A percentile compares a stretch with the other conserved stretches of the same genome.
Conservation (phyloP, 1,139 yeast genomes). For the Wickerhamomyces sp. region DNA sequence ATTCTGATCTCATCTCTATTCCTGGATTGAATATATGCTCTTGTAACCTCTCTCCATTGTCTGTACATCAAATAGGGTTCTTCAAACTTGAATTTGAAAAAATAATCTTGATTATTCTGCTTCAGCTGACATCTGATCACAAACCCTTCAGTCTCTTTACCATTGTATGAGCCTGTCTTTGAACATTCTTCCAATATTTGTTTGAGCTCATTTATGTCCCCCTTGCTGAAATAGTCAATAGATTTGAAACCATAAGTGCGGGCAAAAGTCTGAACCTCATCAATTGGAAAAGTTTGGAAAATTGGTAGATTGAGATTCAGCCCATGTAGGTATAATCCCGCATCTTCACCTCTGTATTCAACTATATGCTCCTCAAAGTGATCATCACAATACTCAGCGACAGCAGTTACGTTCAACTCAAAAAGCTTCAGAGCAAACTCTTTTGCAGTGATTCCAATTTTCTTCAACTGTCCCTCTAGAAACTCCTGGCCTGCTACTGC, state of each 20-base stretch:
- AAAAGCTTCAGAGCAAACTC: slow-evolving; percentile 56
- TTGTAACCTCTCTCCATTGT: slow-evolving; percentile 85
- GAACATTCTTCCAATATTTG: slow-evolving; percentile 52
- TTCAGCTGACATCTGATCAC: slow-evolving; percentile 62
- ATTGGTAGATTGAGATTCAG: slow-evolving; percentile 61
- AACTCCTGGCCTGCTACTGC: slow-evolving; percentile 67
- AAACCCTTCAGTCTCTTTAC: slow-evolving; percentile 84
- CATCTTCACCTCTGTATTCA: slow-evolving; percentile 56
- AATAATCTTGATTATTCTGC: slow-evolving; percentile 38
- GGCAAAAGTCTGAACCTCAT: slow-evolving; percentile 57
- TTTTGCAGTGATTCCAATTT: slow-evolving; percentile 33
- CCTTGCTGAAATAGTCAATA: slow-evolving; percentile 41
- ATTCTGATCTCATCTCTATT: slow-evolving; percentile 38
- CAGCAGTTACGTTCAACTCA: slow-evolving; percentile 65
- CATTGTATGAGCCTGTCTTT: slow-evolving; percentile 66
- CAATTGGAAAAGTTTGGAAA: slow-evolving; percentile 64
- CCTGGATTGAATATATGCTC: slow-evolving; percentile 44
- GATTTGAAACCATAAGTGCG: slow-evolving; percentile 64
- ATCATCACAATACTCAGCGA: slow-evolving; percentile 92
- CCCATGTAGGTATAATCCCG: slow-evolving; percentile 91
- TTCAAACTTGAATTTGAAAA: slow-evolving; percentile 91
- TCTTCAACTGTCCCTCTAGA: slow-evolving; percentile 47
- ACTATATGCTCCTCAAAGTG: slow-evolving; percentile 90
- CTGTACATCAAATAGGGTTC: slow-evolving; percentile 92
- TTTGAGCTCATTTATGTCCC: slow-evolving; percentile 38